Evolutionary conservation across 2,329 filamentous ascomycete species (phyloP), one percentile per base, ranked within the genome.

Genomic region (Hyphodiscus sp.): DNA sequence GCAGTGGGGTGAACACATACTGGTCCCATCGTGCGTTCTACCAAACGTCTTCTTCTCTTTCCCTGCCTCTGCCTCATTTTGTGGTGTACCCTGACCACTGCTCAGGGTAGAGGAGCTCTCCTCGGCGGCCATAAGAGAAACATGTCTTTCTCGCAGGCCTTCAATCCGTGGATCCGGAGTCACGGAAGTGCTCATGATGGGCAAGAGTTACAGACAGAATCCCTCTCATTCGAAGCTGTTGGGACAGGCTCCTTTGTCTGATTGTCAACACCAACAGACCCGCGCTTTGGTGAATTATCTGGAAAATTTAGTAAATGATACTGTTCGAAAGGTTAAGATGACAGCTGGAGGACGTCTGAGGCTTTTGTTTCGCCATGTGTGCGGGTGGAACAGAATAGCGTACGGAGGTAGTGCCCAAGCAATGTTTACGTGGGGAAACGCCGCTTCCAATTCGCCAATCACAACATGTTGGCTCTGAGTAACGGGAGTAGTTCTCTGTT

Each of bases 11-110:
- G 2, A 43, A 42, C 16, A 59, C 88, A 72, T 80, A 96, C 92
- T 84, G 73, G 82, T 95, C 65, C 92, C 92, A 73, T 91, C 87
- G 29, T 89, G 89, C 15, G 92, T 96, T 60, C 91, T 85, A 52
- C 92, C 92, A 76, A 88, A 96, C 0, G 91, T 96, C 76, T 89
- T 92, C 69, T 83, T 84, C 57, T 79, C 73, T 57, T 79, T 77
- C 56, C 66, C 64, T 9, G 46, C 50, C 44, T 76, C 74, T 23
- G 55, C 42, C 16, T 60, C 56, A 26, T 38, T 49, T 29, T 50
- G 42, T 8, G 58, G 50, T 8, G 53, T 57, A n/a, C 57, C 45
- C 41, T 48, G 47, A n/a, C 41, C 54, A 49, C 52, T 60, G 49
- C 55, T 55, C 4, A 44, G 45, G 29, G 19, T 43, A 9, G 51